Conservation (phyloP, 2,329 filamentous ascomycete species). For the Sporothrix pseudoabietina region DNA sequence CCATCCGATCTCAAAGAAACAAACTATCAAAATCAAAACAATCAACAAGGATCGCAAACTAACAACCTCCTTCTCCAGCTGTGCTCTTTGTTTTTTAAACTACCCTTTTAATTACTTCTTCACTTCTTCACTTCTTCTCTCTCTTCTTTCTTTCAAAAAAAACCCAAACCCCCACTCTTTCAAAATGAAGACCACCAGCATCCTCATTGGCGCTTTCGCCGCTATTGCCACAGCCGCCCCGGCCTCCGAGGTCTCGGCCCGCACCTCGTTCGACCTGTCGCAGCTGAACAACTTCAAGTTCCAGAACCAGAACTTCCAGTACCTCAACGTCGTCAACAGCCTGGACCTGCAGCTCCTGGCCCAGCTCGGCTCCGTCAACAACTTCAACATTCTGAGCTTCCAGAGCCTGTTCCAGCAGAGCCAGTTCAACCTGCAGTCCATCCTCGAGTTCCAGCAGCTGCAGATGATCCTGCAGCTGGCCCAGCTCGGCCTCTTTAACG, state of each 20-base stretch:
- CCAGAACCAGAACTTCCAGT: slow-evolving; percentile 48
- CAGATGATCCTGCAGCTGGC: slow-evolving; percentile 39
- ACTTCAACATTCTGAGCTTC: slow-evolving; percentile 51
- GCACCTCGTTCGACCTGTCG: slow-evolving; percentile 45
- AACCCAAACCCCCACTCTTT: slow-evolving; percentile 34
- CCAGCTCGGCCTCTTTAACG: slow-evolving; percentile 37
- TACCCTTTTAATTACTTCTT: slow-evolving; percentile 37
- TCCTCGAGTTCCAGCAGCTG: slow-evolving; percentile 37
- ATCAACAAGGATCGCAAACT: slow-evolving; percentile 33
- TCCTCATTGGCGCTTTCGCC: slow-evolving; percentile 51
- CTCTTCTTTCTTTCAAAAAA: slow-evolving; percentile 15
- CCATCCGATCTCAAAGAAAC: not conserved
- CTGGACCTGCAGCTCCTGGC: slow-evolving; percentile 50
- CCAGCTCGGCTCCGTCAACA: slow-evolving; percentile 48
- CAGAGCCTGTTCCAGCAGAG: slow-evolving; percentile 42
- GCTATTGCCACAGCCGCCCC: slow-evolving; percentile 51
- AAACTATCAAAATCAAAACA: not conserved
- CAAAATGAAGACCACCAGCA: slow-evolving; percentile 55
- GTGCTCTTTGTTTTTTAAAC: slow-evolving; percentile 48
- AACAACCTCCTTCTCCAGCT: slow-evolving; percentile 41
- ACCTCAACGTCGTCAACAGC: slow-evolving; percentile 52
- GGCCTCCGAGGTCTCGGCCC: slow-evolving; percentile 44
- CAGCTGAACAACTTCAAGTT: slow-evolving; percentile 48
- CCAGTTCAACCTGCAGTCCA: slow-evolving; percentile 32
- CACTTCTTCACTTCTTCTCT: slow-evolving; percentile 14